Evolutionary conservation across 2,329 filamentous ascomycete species (phyloP).

Genomic region (Fusarium illudens): DNA sequence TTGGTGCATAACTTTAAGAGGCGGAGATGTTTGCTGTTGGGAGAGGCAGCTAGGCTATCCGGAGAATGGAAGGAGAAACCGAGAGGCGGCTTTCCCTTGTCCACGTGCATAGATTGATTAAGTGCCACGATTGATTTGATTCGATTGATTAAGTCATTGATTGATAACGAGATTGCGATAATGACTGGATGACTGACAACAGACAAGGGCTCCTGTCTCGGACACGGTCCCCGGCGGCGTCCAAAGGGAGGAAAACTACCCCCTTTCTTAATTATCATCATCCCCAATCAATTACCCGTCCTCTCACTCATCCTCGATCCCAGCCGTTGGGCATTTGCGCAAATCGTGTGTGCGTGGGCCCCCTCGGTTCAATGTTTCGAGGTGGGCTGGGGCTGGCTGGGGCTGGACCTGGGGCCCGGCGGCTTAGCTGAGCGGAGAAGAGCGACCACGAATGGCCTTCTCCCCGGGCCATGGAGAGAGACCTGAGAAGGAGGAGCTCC

Average conservation of each 20-base stretch:
- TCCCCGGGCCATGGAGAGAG: not conserved
- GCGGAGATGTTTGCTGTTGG: not conserved
- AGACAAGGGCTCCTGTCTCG: slow-evolving; percentile 11
- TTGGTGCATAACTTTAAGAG: not conserved
- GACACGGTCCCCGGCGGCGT: not conserved
- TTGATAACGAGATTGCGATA: slow-evolving; percentile 31
- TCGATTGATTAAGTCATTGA: slow-evolving; percentile 26
- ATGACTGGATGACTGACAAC: too few species aligned
- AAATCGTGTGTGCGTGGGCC: not conserved
- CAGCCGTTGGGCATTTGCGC: not conserved
- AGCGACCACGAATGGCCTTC: not conserved
- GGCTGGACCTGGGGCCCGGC: not conserved
- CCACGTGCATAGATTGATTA: slow-evolving; percentile 30
- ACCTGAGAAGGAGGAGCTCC: not conserved
- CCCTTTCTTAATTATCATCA: slow-evolving; percentile 14
- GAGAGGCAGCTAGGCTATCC: not conserved
- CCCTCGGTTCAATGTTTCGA: not conserved
- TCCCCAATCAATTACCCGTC: slow-evolving; percentile 14
- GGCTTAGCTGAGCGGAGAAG: slow-evolving; percentile 3
- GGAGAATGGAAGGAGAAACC: slow-evolving; percentile 1
- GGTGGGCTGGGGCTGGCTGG: not conserved
- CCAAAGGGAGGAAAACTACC: not conserved
- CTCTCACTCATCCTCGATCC: slow-evolving; percentile 3
- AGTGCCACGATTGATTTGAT: slow-evolving; percentile 27
- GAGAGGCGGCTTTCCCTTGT: slow-evolving; percentile 1